Evolutionary conservation across 1,139 yeast species (phyloP).

Genomic region (Eremothecium coryli): DNA sequence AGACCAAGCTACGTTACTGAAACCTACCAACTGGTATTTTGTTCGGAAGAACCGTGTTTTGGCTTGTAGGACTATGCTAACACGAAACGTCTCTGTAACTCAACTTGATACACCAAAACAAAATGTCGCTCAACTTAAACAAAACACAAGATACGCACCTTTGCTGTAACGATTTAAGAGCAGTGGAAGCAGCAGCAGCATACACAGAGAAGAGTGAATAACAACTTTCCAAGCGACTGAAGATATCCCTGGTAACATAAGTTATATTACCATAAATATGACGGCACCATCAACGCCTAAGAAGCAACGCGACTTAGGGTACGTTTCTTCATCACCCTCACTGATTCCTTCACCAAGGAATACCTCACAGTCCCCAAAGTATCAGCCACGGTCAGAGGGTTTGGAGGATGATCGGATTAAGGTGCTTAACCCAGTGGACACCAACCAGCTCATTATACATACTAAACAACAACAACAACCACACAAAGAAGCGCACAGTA

Average conservation of each 20-base stretch:
- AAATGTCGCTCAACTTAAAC: not conserved
- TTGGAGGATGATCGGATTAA: conserved; percentile 1
- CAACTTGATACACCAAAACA: conserved; percentile 3
- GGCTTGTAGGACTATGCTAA: no score
- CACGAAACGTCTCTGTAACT: conserved; percentile 6
- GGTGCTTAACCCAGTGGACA: conserved; percentile 5
- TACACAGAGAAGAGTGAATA: no score
- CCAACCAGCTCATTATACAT: conserved; percentile 2
- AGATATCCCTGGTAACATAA: no score
- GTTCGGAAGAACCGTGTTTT: no score
- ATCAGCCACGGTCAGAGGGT: conserved; percentile 6
- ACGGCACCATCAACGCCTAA: conserved; percentile 3
- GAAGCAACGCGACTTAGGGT: conserved; percentile 3
- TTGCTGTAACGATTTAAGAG: no score
- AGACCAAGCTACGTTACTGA: no score
- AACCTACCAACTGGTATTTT: no score
- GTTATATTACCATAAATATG: not conserved
- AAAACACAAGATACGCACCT: not conserved
- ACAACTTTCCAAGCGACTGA: no score
- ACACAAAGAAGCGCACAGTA: conserved; percentile 5
- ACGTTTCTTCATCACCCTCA: conserved; percentile 2
- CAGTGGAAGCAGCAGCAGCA: no score
- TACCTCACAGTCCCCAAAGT: conserved; percentile 7
- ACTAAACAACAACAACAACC: conserved; percentile 4
- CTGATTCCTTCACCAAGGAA: conserved; percentile 5